These are phyloP conservation scores for Tricholoma matsutake DNA, from an alignment of 768 basidiomycete genomes.

Conservation along the genomic window DNA sequence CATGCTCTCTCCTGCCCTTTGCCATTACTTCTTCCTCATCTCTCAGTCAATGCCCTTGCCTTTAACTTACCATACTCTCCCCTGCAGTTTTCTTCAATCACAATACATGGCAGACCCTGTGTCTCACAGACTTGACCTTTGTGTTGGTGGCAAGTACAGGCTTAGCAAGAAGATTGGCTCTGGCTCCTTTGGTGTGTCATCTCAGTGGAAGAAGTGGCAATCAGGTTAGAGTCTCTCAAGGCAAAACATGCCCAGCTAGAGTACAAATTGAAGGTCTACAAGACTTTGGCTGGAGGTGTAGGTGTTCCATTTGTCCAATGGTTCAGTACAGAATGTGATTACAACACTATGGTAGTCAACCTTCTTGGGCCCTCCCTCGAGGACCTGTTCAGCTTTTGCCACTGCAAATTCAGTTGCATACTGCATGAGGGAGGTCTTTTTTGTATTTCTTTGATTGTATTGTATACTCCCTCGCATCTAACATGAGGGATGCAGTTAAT, in stretches of 20 bases:
- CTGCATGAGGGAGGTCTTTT: too few species aligned
- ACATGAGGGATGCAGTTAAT: too few species aligned
- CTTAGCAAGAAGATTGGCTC: conserved; percentile 80
- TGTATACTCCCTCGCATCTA: too few species aligned
- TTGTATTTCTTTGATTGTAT: too few species aligned
- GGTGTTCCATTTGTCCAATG: conserved; percentile 97
- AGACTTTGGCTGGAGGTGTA: conserved; percentile 96
- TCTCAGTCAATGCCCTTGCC: conserved; percentile 11
- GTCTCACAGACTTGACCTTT: conserved; percentile 75
- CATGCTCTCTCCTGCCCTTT: too few species aligned
- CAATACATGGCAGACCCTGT: conserved; percentile 68
- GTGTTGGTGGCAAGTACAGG: conserved; percentile 93
- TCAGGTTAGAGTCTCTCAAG: conserved; percentile 93
- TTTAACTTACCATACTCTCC: conserved; percentile 18
- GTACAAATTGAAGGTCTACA: conserved; percentile 93
- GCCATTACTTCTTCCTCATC: conserved; percentile 8
- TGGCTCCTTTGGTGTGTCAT: conserved; percentile 13
- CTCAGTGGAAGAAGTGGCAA: too few species aligned
- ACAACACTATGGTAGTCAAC: conserved; percentile 99
- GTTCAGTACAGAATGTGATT: conserved; percentile 95
- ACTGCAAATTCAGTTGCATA: conserved; percentile 87
- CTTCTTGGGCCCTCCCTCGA: conserved; percentile 90
- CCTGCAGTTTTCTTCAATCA: conserved; percentile 17
- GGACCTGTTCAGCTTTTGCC: conserved; percentile 94
- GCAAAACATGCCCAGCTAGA: conserved; percentile 99